A percentile compares a stretch with the other conserved stretches of the same genome.
phyloP scores from a whole-genome alignment of 2,329 filamentous ascomycete species.

The Delphinella strobiligena region DNA sequence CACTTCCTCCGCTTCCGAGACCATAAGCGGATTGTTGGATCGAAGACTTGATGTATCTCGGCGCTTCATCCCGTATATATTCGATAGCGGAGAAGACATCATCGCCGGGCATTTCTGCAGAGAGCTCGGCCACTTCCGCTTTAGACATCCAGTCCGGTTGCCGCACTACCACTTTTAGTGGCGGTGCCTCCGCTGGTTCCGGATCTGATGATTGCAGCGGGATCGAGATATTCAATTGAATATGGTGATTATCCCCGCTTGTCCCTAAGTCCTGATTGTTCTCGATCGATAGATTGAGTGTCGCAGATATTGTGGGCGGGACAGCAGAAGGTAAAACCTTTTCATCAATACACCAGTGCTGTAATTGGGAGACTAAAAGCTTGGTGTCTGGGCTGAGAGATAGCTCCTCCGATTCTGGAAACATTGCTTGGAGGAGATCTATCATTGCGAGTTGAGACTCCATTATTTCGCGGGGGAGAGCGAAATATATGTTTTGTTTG shows the following conservation, averaged over 20 bases:
- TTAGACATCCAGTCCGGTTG: slow-evolving; percentile 43
- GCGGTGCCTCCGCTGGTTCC: slow-evolving; percentile 26
- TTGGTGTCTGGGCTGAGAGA: not conserved
- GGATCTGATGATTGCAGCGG: slow-evolving; percentile 17
- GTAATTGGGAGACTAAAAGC: not conserved
- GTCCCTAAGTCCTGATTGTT: not conserved
- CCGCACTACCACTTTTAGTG: slow-evolving; percentile 30
- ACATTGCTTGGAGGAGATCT: slow-evolving; percentile 7
- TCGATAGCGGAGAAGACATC: slow-evolving; percentile 33
- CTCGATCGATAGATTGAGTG: not conserved
- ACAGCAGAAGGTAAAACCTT: not conserved
- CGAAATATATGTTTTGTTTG: not conserved
- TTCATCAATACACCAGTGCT: not conserved
- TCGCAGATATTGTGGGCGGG: not conserved
- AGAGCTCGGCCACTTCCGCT: slow-evolving; percentile 30
- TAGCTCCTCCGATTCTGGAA: not conserved
- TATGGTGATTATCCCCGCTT: not conserved
- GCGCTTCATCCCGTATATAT: slow-evolving; percentile 27
- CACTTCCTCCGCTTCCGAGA: too few relatives aligned
- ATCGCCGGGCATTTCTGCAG: slow-evolving; percentile 32
- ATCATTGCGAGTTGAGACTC: slow-evolving; percentile 3
- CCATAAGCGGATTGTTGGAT: not conserved
- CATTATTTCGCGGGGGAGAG: not conserved
- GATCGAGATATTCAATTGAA: slow-evolving; percentile 26
- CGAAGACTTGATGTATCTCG: slow-evolving; percentile 12